phyloP scores from a whole-genome alignment of 495 filamentous ascomycete genomes.

The Parathielavia appendiculata region DNA sequence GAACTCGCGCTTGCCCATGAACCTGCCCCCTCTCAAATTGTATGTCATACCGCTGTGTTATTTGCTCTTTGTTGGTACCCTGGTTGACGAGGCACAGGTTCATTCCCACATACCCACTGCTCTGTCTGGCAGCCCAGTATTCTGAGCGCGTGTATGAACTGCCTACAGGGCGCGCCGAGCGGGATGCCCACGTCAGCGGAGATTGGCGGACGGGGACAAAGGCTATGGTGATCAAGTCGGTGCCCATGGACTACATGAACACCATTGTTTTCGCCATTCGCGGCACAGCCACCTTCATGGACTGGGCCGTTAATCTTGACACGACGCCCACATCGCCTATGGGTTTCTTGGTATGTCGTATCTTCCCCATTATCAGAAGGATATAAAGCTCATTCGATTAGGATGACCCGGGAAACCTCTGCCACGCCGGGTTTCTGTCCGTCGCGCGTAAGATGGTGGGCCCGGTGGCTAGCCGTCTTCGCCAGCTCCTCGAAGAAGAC shows the following conservation, averaged over 20 bases:
- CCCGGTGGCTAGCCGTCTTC: slow-evolving; percentile 63
- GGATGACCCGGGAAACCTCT: slow-evolving; percentile 70
- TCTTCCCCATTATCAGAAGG: background rate
- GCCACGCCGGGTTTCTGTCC: slow-evolving; percentile 70
- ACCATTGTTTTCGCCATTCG: slow-evolving; percentile 76
- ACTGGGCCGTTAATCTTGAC: slow-evolving; percentile 77
- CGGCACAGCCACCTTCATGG: slow-evolving; percentile 71
- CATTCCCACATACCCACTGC: slow-evolving; percentile 62
- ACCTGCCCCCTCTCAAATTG: slow-evolving; percentile 60
- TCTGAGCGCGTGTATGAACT: slow-evolving; percentile 65
- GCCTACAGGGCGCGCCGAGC: slow-evolving; percentile 49
- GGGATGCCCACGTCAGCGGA: slow-evolving; percentile 58
- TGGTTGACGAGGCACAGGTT: slow-evolving; percentile 41
- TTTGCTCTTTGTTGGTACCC: background rate
- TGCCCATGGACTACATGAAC: slow-evolving; percentile 69
- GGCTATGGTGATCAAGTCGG: slow-evolving; percentile 75
- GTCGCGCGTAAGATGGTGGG: slow-evolving; percentile 71
- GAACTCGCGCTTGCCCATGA: slow-evolving; percentile 68
- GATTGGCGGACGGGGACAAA: slow-evolving; percentile 71
- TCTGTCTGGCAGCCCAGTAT: slow-evolving; percentile 70
- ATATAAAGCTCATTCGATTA: slow-evolving; percentile 24
- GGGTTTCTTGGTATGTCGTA: slow-evolving; percentile 55
- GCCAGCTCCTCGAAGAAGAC: slow-evolving; percentile 62
- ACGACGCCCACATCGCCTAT: slow-evolving; percentile 55
- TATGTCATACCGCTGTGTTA: slow-evolving; percentile 31